These are phyloP conservation scores for Capronia coronata DNA, from an alignment of 2,329 filamentous ascomycete species.

Conservation along the genomic window DNA sequence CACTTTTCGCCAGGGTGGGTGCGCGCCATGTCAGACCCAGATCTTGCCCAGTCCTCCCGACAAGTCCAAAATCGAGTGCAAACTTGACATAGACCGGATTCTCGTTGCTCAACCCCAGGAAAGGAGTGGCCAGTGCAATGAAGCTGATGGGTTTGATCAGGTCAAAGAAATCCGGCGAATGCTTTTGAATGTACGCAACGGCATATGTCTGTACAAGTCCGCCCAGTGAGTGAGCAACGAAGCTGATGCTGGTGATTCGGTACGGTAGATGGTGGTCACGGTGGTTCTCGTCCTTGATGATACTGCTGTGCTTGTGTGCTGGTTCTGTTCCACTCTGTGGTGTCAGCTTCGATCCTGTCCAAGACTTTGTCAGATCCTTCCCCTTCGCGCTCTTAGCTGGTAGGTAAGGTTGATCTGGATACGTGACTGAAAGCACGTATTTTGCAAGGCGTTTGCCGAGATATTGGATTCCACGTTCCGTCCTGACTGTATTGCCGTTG, in stretches of 20 bases:
- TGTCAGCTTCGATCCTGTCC: constrained; percentile 38
- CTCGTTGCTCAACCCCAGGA: constrained; percentile 84
- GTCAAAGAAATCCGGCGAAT: constrained; percentile 73
- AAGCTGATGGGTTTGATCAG: constrained; percentile 84
- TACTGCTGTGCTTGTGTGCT: constrained; percentile 57
- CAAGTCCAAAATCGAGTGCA: constrained; percentile 88
- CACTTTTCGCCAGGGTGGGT: constrained; percentile 59
- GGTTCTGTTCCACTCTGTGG: constrained; percentile 29
- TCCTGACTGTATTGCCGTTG: constrained; percentile 58
- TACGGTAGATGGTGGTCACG: constrained; percentile 47
- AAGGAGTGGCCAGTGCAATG: constrained; percentile 81
- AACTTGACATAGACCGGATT: constrained; percentile 97
- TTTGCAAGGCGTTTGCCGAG: constrained; percentile 89
- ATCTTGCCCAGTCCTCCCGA: constrained; percentile 93
- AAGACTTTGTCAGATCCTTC: constrained; percentile 44
- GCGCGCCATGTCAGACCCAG: constrained; percentile 84
- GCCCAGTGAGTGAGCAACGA: constrained; percentile 84
- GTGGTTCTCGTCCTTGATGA: constrained; percentile 45
- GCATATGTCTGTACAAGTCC: constrained; percentile 83
- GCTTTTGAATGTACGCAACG: constrained; percentile 75
- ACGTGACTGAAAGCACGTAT: constrained; percentile 82
- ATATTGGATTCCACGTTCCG: constrained; percentile 94
- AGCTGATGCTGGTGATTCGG: constrained; percentile 71
- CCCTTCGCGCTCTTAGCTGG: constrained; percentile 55
- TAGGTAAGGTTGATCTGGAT: constrained; percentile 84